A percentile compares a stretch with the other conserved stretches of the same genome.
Conservation (phyloP, 192 early-diverging fungal species). For the Linnemannia exigua region DNA sequence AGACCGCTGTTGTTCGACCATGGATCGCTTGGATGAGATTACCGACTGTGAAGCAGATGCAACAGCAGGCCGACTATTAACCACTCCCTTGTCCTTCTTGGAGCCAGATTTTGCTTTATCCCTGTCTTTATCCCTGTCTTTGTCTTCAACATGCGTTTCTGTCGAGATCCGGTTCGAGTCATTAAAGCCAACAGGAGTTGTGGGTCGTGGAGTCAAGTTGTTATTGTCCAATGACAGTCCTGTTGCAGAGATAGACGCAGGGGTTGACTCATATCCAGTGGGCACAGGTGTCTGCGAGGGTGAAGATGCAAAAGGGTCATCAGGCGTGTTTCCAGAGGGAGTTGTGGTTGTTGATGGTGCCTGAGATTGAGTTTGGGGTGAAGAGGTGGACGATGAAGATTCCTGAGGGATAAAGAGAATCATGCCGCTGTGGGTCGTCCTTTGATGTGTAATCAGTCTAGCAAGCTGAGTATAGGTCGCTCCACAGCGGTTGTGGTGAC, state of each 20-base stretch:
- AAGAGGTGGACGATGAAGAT: slow-evolving; percentile 27
- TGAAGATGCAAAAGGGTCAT: background rate
- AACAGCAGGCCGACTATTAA: background rate
- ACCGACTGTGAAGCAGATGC: background rate
- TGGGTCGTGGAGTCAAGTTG: background rate
- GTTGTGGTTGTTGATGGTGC: background rate
- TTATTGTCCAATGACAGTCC: background rate
- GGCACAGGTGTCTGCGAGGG: slow-evolving; percentile 10
- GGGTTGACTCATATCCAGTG: background rate
- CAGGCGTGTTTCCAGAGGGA: background rate
- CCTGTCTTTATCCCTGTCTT: background rate
- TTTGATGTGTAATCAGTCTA: slow-evolving; percentile 48
- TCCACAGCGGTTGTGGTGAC: slow-evolving; percentile 56
- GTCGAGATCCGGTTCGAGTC: background rate
- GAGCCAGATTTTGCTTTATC: background rate
- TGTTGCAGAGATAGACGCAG: background rate
- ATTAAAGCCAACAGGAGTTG: background rate
- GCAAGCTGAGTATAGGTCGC: slow-evolving; percentile 56
- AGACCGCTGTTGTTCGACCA: slow-evolving; percentile 10
- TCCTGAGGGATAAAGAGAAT: slow-evolving; percentile 57
- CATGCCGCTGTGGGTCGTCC: slow-evolving; percentile 53
- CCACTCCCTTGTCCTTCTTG: background rate
- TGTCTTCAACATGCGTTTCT: background rate
- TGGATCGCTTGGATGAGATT: background rate
- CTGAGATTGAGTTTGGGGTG: slow-evolving; percentile 7